Base-by-base conservation (phyloP, 1,139 yeast species). In the Diutina ranongensis region DNA sequence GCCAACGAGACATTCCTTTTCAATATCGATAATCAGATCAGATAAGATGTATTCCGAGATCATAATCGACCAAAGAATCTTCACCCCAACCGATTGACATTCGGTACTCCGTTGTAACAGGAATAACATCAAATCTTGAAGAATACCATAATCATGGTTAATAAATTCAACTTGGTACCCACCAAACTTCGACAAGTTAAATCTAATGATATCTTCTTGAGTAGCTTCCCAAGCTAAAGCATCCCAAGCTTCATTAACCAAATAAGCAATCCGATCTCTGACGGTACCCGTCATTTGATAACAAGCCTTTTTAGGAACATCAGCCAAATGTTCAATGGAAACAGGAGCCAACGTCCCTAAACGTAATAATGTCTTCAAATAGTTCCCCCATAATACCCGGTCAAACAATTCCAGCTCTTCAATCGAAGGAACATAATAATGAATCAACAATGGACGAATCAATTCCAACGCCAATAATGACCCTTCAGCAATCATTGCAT, bases 241-340 rank as follows among this genome's bases (percentile, higher is more conserved):
- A 51, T 80, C 82, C 96, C 96, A 87, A 32, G 80, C 74, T 48
- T 72, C 75, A 48, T 72, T 69, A 15, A 86, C 55, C 46, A 84
- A 62, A 18, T 53, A 56, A 0, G 88, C 78, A 40, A 82, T 72
- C 50, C 83, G 66, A 27, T 73, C 72, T 52, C 94, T 72, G 51
- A 85, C 65, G 53, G 77, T 80, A 12, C 79, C 80, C 1, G 88
- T 74, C 44, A 86, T 76, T 48, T 70, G 70, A 61, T 65, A 67
- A 53, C 88, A 78, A 1, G 89, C 89, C 54, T 79, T 80, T 57
- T 82, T 72, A 45, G 94, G 88, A 46, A 84, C 79, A 44, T 78
- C 81, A 2, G 87, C 74, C 48, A 83, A 65, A 54, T 79, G 83
- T 54, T 80, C 83, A 47, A 75, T 63, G 0, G 84, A 65, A 13